These are phyloP conservation scores for Alopecurus myosuroides DNA, from an alignment of 176 grass and related monocot species.

Conservation along the genomic window DNA sequence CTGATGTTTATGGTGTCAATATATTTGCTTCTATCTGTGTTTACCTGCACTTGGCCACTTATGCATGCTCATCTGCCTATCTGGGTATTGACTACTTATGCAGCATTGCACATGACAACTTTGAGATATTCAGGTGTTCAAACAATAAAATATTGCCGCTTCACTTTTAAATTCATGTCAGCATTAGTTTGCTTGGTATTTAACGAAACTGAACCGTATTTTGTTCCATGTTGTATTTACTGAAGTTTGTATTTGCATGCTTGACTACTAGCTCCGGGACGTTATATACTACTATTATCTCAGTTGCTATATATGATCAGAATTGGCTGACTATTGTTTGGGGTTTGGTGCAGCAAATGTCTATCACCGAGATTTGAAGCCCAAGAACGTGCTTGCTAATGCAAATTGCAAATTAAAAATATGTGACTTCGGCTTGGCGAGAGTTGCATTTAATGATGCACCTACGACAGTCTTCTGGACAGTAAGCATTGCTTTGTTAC, in stretches of 20 bases:
- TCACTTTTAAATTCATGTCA: not conserved
- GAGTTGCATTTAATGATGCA: slow-evolving; percentile 42
- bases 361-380: slow-evolving; percentile 44
- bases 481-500: slow-evolving; percentile 22
- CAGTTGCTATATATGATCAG: slow-evolving; percentile 1
- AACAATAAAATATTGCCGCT: not conserved
- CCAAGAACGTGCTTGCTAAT: slow-evolving; percentile 43
- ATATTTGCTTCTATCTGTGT: not conserved
- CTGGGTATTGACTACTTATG: not conserved
- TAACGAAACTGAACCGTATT: not conserved
- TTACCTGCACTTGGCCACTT: not conserved
- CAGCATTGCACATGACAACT: not conserved
- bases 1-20: not conserved
- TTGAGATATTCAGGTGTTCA: not conserved
- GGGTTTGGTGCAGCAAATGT: slow-evolving; percentile 38
- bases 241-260: not conserved
- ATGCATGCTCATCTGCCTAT: not conserved
- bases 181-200: not conserved
- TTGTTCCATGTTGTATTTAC: not conserved
- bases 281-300: not conserved
- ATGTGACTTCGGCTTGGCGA: slow-evolving; percentile 38
- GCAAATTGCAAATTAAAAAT: slow-evolving; percentile 51
- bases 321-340: not conserved
- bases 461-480: slow-evolving; percentile 47
- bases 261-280: not conserved